Evolutionary conservation across 2,329 filamentous ascomycete species (phyloP), one percentile per base, ranked within the genome.

Genomic region (Penicillium sp.): DNA sequence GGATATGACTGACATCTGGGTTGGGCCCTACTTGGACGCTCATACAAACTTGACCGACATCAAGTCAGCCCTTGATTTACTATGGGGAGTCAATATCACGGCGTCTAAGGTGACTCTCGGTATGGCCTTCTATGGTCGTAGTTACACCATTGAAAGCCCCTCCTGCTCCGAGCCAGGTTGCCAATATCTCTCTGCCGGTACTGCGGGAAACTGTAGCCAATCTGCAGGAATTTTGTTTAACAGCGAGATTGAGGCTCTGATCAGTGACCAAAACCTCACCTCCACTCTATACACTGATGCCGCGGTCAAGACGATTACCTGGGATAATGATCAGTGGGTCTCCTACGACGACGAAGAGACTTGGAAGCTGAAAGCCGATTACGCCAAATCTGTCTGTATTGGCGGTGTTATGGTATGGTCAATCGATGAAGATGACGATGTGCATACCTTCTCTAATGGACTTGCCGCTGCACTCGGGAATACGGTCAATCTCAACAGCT

Each of bases 41-140:
- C 56, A 65, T 47, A 70, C 67, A 6, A 70, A 72, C 48, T 29
- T 70, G 8, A 69, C 69, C 18, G 67, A 71, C 52, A 72, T 71
- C n/a, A 55, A 69, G 11, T 12, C 42, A 9, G 64, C 61, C 6
- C 37, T 72, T 4, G 61, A 72, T 44, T 59, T 71, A 1, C 41
- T 74, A 1, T 73, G 70, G 71, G 50, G 64, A 4, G 57, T 60
- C 27, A 46, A 51, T 25, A 51, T 71, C 12, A 41, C 53, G 9
- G 52, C 65, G 5, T 42, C 41, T 25, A 65, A 66, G 25, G 62
- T 71, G 8, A 51, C 54, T 20, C 43, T 69, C 3, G 67, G 68
- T 2, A 25, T 66, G 3, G 66, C 49, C n/a, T 69, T 64, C 26
- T 71, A 69, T 44, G 67, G 63, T 20, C 59, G 67, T 3, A 51